These are phyloP conservation scores for Zelopaecilomyces penicillatus DNA, from an alignment of 2,329 filamentous ascomycete species.

Conservation along the genomic window DNA sequence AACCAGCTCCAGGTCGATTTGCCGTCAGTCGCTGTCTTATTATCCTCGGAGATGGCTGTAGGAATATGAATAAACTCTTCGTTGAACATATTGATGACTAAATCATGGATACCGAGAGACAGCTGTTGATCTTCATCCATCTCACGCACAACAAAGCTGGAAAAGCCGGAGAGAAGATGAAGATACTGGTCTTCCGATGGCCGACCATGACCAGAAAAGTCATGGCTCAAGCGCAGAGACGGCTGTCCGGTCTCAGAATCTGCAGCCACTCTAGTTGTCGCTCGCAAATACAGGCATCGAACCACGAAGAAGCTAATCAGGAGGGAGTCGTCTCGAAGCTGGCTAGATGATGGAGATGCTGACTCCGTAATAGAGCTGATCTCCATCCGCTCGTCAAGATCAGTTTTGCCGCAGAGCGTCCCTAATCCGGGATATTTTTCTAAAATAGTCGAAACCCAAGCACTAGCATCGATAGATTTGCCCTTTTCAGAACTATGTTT, in stretches of 20 bases:
- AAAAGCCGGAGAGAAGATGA: slow-evolving; percentile 26
- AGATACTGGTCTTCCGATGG: slow-evolving; percentile 27
- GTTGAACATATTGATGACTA: slow-evolving; percentile 30
- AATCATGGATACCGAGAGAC: slow-evolving; percentile 22
- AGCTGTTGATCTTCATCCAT: slow-evolving; percentile 29
- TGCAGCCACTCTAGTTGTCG: slow-evolving; percentile 22
- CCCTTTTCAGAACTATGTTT: slow-evolving; percentile 14
- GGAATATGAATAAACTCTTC: slow-evolving; percentile 19
- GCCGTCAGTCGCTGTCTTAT: slow-evolving; percentile 1
- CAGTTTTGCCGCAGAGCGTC: slow-evolving; percentile 10
- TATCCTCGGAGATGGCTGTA: slow-evolving; percentile 5
- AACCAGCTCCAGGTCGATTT: slow-evolving; percentile 25
- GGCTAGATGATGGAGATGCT: too few species aligned
- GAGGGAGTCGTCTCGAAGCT: slow-evolving; percentile 28
- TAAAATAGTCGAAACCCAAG: slow-evolving; percentile 18
- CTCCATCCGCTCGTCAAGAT: neutral
- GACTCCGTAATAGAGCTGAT: slow-evolving; percentile 16
- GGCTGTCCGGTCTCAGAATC: slow-evolving; percentile 12
- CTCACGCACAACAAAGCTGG: slow-evolving; percentile 28
- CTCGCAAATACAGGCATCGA: slow-evolving; percentile 33
- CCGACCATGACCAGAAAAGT: slow-evolving; percentile 20
- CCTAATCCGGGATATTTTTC: slow-evolving; percentile 22
- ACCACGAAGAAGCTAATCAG: slow-evolving; percentile 29
- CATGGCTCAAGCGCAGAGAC: slow-evolving; percentile 23
- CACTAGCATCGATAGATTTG: slow-evolving; percentile 10